Evolutionary conservation across 106 monocot species (phyloP).

Genomic region (Iris macrosiphon): DNA sequence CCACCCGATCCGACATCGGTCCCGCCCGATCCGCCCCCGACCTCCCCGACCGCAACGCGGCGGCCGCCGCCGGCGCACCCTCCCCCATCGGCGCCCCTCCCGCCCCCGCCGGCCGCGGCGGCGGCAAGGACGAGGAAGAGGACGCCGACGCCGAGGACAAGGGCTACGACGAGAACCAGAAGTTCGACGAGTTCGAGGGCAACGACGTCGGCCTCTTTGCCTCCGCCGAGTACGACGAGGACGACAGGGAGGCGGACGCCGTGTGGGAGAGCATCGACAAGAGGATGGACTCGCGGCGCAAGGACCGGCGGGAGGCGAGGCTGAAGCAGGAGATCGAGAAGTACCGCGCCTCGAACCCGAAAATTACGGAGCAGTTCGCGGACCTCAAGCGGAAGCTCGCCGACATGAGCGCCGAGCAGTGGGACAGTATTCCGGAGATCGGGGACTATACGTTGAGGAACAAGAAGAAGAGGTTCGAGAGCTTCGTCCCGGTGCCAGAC

Average conservation of each 20-base stretch:
- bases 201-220: slow-evolving; percentile 90
- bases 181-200: slow-evolving; percentile 94
- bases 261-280: slow-evolving; percentile 88
- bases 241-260: slow-evolving; percentile 86
- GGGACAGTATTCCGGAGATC: slow-evolving; percentile 93
- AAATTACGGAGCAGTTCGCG: slow-evolving; percentile 93
- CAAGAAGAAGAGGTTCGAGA: slow-evolving; percentile 96
- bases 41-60: too few species aligned
- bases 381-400: slow-evolving; percentile 79
- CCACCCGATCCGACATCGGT: slow-evolving; percentile 57
- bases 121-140: slow-evolving; percentile 36
- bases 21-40: neutral
- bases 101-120: slow-evolving; percentile 28
- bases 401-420: slow-evolving; percentile 56
- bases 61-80: slow-evolving; percentile 68
- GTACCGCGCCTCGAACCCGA: slow-evolving; percentile 88
- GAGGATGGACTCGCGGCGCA: slow-evolving; percentile 76
- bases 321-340: slow-evolving; percentile 93
- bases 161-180: slow-evolving; percentile 95
- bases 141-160: slow-evolving; percentile 81
- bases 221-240: slow-evolving; percentile 88
- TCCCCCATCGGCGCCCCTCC: slow-evolving; percentile 15
- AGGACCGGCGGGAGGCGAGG: slow-evolving; percentile 77
- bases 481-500: slow-evolving; percentile 89
- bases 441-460: slow-evolving; percentile 87